Conservation (phyloP, 441 rosid genomes). For the Codiaeum variegatum region DNA sequence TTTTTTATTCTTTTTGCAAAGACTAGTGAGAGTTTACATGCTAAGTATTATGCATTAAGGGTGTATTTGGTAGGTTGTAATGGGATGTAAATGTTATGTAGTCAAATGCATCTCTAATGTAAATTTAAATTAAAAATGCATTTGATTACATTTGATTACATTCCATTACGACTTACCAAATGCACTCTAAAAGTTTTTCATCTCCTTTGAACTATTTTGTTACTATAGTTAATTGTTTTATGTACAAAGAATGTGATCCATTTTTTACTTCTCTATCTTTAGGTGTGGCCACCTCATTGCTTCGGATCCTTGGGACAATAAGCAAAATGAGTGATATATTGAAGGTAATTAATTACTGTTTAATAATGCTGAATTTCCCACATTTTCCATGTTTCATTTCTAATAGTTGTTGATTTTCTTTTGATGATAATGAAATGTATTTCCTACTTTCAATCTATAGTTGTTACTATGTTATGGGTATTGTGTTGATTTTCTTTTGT, state of each 20-base stretch:
- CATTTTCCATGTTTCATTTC: background rate
- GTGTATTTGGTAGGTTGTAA: no score
- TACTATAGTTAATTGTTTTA: background rate
- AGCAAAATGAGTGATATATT: slow-evolving; percentile 7
- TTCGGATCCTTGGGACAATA: slow-evolving; percentile 51
- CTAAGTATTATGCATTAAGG: background rate
- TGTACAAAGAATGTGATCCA: background rate
- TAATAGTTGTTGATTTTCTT: no score
- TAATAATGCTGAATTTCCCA: background rate
- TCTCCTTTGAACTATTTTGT: background rate
- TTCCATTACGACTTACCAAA: no score
- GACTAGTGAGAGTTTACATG: background rate
- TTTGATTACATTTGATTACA: no score
- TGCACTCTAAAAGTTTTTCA: background rate
- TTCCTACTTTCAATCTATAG: background rate
- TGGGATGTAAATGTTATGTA: no score
- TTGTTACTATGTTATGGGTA: background rate
- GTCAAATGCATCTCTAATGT: no score
- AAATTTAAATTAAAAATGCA: no score
- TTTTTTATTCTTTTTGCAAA: no score
- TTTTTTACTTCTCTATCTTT: slow-evolving; percentile 6
- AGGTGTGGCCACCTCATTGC: slow-evolving; percentile 79
- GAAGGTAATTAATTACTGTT: slow-evolving; percentile 3
- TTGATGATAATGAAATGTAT: background rate
- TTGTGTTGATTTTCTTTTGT: background rate